A percentile compares a stretch with the other conserved stretches of the same genome.
phyloP scores from a whole-genome alignment of 2,329 filamentous ascomycete genomes.

The Clonostachys solani region DNA sequence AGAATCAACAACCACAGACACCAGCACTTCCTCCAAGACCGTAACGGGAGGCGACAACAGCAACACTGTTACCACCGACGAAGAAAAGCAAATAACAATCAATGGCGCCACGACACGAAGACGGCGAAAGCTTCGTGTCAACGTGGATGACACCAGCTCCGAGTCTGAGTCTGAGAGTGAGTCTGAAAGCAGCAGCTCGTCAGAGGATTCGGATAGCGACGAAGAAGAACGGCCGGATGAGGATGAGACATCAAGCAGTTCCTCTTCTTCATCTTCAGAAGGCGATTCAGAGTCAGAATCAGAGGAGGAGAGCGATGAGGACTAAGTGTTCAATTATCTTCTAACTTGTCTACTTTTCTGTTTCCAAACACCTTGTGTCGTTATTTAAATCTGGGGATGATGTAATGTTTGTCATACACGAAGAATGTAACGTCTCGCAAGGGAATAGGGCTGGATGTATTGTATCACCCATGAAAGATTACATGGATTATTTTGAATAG shows the following conservation, averaged over 20 bases:
- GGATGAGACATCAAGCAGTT: slow-evolving; percentile 32
- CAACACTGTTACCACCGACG: slow-evolving; percentile 6
- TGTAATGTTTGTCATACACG: no score
- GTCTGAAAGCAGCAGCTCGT: slow-evolving; percentile 20
- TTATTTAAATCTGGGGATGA: no score
- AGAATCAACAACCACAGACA: slow-evolving; percentile 23
- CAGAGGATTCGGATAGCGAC: slow-evolving; percentile 26
- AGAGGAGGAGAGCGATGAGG: slow-evolving; percentile 15
- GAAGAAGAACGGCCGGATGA: slow-evolving; percentile 10
- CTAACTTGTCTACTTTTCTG: no score
- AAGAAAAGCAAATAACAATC: slow-evolving; percentile 8
- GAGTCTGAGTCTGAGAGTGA: slow-evolving; percentile 27
- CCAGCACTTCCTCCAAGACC: slow-evolving; percentile 19
- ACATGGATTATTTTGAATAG: slow-evolving; percentile 2
- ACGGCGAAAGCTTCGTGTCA: slow-evolving; percentile 46
- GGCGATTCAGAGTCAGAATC: slow-evolving; percentile 26
- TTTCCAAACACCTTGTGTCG: no score
- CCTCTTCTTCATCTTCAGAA: slow-evolving; percentile 33
- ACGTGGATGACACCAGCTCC: slow-evolving; percentile 35
- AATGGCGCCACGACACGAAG: slow-evolving; percentile 27
- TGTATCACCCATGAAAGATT: no score
- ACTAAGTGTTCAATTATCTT: neutral
- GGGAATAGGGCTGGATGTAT: no score
- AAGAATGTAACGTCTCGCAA: no score
- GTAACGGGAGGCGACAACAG: slow-evolving; percentile 18